Percentiles rank a stretch among this genome's conserved stretches.
These are phyloP conservation scores for Eugenia klotzschiana DNA, from an alignment of 441 rosid species.

Conservation along the genomic window DNA sequence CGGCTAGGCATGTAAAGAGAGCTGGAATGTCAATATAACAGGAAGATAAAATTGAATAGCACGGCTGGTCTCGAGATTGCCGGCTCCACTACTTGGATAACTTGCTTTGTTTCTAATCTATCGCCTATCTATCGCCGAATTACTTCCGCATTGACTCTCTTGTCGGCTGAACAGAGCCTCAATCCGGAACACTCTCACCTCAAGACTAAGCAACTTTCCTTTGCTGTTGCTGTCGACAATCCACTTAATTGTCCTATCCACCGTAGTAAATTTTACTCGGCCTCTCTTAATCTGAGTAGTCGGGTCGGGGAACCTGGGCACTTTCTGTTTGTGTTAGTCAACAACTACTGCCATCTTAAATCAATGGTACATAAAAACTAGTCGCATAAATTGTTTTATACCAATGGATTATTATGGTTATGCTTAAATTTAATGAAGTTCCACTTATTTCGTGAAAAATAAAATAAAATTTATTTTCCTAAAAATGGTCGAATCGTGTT, in stretches of 20 bases:
- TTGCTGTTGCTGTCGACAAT: background rate
- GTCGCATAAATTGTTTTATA: too few species aligned
- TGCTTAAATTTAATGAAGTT: background rate
- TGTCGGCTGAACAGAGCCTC: background rate
- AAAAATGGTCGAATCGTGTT: background rate
- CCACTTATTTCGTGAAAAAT: background rate
- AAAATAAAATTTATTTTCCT: background rate
- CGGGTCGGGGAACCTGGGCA: background rate
- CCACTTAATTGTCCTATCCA: background rate
- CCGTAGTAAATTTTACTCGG: background rate
- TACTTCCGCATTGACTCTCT: background rate
- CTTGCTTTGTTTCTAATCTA: background rate
- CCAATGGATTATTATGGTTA: background rate
- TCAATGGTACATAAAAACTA: background rate
- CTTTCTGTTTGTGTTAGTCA: background rate
- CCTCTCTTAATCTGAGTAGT: background rate
- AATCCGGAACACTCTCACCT: rapidly evolving
- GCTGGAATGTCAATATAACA: too few species aligned
- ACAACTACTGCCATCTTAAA: background rate
- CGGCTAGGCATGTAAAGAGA: background rate
- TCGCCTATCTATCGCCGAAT: background rate
- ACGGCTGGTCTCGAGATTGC: background rate
- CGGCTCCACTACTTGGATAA: background rate
- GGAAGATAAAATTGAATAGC: background rate
- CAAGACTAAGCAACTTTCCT: background rate